Conservation (phyloP, 257 asterid genomes). For the Scutellaria galericulata region DNA sequence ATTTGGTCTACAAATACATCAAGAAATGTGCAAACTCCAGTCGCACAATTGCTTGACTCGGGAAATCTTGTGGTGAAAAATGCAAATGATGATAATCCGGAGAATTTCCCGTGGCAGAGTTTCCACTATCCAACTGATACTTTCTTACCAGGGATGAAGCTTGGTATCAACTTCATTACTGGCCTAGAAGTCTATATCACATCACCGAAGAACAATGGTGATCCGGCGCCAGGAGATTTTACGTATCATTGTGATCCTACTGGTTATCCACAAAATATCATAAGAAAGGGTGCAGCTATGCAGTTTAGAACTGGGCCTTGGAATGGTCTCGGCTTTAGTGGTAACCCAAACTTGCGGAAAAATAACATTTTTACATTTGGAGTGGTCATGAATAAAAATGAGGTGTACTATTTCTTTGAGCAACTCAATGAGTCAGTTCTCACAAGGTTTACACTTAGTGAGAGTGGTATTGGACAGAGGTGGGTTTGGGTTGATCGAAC, state of each 20-base stretch:
- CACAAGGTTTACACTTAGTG: slow-evolving; percentile 27
- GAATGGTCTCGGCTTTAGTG: slow-evolving; percentile 50
- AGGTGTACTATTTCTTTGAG: slow-evolving; percentile 36
- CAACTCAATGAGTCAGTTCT: slow-evolving; percentile 36
- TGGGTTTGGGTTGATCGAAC: slow-evolving; percentile 38
- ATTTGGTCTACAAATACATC: slow-evolving; percentile 54
- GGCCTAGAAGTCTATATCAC: no score
- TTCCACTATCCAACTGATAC: no score
- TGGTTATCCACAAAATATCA: slow-evolving; percentile 44
- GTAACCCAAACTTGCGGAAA: slow-evolving; percentile 30
- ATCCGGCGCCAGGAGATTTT: slow-evolving; percentile 44
- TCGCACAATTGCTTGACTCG: slow-evolving; percentile 47
- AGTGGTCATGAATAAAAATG: slow-evolving; percentile 22
- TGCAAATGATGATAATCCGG: slow-evolving; percentile 38
- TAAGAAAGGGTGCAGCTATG: slow-evolving; percentile 15
- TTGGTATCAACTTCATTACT: no score
- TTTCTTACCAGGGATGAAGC: no score
- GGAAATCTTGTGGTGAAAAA: slow-evolving; percentile 59
- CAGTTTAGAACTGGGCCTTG: slow-evolving; percentile 45
- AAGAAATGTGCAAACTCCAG: slow-evolving; percentile 30
- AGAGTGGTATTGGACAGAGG: slow-evolving; percentile 33
- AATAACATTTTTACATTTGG: slow-evolving; percentile 25
- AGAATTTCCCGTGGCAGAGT: no score
- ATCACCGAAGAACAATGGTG: no score
- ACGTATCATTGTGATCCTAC: slow-evolving; percentile 40